phyloP scores from a whole-genome alignment of 331 rosid species.

The Quercus tomentella region DNA sequence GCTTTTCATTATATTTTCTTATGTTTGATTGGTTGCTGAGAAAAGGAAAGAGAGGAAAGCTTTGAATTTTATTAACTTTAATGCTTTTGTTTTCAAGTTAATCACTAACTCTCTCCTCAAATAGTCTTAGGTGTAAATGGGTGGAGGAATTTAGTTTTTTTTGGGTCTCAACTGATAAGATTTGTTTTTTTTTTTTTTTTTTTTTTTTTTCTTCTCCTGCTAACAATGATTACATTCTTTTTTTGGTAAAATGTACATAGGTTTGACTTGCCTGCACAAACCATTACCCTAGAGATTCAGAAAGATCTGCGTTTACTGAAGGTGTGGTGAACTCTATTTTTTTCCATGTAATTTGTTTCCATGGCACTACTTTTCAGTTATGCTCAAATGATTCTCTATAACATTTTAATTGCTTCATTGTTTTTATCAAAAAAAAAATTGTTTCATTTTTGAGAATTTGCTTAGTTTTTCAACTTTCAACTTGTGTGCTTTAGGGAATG shows the following conservation, averaged over 20 bases:
- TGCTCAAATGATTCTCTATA: not conserved
- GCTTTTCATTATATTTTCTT: not conserved
- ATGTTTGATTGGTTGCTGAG: not conserved
- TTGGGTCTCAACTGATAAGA: not conserved
- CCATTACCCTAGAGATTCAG: constrained; percentile 67
- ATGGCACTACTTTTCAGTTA: too few relatives aligned
- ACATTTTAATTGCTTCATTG: not conserved
- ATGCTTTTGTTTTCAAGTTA: not conserved
- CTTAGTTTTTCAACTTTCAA: not conserved
- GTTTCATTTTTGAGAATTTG: not conserved
- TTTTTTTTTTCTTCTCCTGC: accelerated
- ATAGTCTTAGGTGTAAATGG: not conserved
- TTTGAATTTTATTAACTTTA: not conserved
- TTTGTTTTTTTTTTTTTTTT: not conserved
- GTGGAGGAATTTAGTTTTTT: not conserved
- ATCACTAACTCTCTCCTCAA: not conserved
- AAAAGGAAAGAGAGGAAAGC: not conserved
- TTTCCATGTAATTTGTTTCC: too few relatives aligned
- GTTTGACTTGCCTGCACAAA: constrained; percentile 82
- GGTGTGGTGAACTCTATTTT: constrained; percentile 27
- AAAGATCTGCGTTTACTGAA: constrained; percentile 62
- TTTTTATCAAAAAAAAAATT: too few relatives aligned
- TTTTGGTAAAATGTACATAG: constrained; percentile 21
- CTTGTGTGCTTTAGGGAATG: not conserved
- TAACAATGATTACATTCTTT: not conserved